A percentile compares a stretch with the other conserved stretches of the same genome.
Evolutionary conservation across 1,139 yeast species (phyloP).

Genomic region (Candida pseudoviswanathii): DNA sequence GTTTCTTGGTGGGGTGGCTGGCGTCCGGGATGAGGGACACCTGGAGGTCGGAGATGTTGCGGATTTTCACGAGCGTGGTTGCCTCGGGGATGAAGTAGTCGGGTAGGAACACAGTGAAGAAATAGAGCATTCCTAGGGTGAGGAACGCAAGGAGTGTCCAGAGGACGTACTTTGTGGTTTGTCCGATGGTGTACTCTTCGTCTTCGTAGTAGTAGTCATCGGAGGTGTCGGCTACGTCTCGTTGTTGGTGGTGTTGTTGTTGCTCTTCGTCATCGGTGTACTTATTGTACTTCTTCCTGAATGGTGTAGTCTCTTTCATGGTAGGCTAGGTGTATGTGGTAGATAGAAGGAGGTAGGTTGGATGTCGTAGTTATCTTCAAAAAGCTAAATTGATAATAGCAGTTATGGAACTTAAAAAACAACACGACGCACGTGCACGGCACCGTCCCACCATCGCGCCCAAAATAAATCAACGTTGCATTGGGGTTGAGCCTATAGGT

Average conservation of each 20-base stretch:
- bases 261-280: not conserved
- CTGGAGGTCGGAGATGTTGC: conserved; percentile 27
- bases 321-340: not conserved
- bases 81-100: conserved; percentile 37
- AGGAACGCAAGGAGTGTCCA: conserved; percentile 19
- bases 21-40: conserved; percentile 20
- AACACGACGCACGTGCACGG: no score
- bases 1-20: not conserved
- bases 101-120: conserved; percentile 40
- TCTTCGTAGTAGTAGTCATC: not conserved
- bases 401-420: no score
- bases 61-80: conserved; percentile 27
- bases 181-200: not conserved
- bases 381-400: no score
- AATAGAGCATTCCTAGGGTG: conserved; percentile 24
- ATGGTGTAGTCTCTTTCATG: not conserved
- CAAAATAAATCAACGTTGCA: no score
- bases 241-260: not conserved
- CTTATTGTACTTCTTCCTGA: not conserved
- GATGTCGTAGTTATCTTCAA: not conserved
- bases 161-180: conserved; percentile 15
- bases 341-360: not conserved
- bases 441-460: no score
- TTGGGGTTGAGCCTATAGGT: no score
- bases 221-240: not conserved